These are phyloP conservation scores for Capronia americana DNA, from an alignment of 2,329 filamentous ascomycete genomes.

Conservation along the genomic window DNA sequence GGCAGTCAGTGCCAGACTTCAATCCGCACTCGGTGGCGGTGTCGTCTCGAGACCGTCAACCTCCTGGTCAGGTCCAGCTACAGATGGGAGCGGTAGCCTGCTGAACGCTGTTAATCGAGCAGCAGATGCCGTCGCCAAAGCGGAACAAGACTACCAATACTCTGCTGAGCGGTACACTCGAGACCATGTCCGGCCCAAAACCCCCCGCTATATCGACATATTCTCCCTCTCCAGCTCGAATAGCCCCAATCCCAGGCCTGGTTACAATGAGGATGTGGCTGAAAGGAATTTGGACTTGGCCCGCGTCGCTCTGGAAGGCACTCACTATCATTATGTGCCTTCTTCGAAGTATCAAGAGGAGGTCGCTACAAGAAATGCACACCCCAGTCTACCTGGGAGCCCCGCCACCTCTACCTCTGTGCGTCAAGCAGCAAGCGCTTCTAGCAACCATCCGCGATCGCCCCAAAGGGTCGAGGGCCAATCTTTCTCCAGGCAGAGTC, in stretches of 20 bases:
- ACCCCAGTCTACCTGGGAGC: slow-evolving; percentile 24
- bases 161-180: slow-evolving; percentile 22
- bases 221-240: slow-evolving; percentile 32
- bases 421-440: slow-evolving; percentile 11
- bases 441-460: slow-evolving; percentile 12
- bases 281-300: slow-evolving; percentile 35
- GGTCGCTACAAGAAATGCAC: slow-evolving; percentile 37
- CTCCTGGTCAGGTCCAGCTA: slow-evolving; percentile 31
- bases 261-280: slow-evolving; percentile 39
- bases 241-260: slow-evolving; percentile 10
- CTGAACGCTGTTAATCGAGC: slow-evolving; percentile 38
- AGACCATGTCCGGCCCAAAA: slow-evolving; percentile 23
- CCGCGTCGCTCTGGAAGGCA: slow-evolving; percentile 26
- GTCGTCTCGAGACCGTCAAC: slow-evolving; percentile 28
- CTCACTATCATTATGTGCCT: slow-evolving; percentile 26
- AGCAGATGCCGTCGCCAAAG: slow-evolving; percentile 30
- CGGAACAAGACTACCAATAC: slow-evolving; percentile 29
- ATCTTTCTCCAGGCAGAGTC: slow-evolving; percentile 11
- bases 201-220: slow-evolving; percentile 37
- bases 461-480: slow-evolving; percentile 12
- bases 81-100: slow-evolving; percentile 37
- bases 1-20: slow-evolving; percentile 17
- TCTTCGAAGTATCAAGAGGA: slow-evolving; percentile 39
- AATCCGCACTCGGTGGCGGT: slow-evolving; percentile 29
- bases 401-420: slow-evolving; percentile 12